These are phyloP conservation scores for Carex kokanica DNA, from an alignment of 176 grass and related monocot genomes.

Conservation along the genomic window DNA sequence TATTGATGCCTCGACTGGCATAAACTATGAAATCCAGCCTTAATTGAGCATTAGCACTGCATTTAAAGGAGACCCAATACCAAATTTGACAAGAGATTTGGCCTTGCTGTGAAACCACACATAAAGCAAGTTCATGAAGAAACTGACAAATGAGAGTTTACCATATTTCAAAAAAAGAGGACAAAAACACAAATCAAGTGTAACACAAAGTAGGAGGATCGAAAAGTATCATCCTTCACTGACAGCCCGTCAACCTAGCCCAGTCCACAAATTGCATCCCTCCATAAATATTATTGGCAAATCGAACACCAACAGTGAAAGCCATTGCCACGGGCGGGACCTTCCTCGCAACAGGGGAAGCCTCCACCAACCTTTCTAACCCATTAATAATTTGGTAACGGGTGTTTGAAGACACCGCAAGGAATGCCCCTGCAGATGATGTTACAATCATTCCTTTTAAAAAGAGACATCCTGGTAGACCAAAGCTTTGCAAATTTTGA, in stretches of 20 bases:
- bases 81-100: neutral
- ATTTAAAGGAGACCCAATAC: neutral
- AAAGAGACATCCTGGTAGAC: conserved; percentile 20
- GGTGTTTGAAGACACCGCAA: conserved; percentile 85
- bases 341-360: conserved; percentile 61
- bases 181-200: neutral
- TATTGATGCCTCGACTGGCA: neutral
- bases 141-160: neutral
- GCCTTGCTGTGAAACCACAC: neutral
- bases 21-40: neutral
- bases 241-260: conserved; percentile 76
- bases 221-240: conserved; percentile 46
- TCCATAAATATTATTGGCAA: conserved; percentile 88
- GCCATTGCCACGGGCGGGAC: conserved; percentile 68
- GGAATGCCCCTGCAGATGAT: conserved; percentile 67
- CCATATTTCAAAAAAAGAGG: neutral
- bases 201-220: neutral
- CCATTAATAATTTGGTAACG: conserved; percentile 95
- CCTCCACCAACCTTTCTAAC: conserved; percentile 73
- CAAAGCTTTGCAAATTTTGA: neutral
- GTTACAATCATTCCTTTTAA: conserved; percentile 27
- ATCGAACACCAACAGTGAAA: conserved; percentile 83
- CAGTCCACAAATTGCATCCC: conserved; percentile 98
- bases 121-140: neutral
- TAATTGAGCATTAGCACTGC: neutral